These are phyloP conservation scores for Voacanga thouarsii DNA, from an alignment of 257 asterid genomes.

Conservation along the genomic window DNA sequence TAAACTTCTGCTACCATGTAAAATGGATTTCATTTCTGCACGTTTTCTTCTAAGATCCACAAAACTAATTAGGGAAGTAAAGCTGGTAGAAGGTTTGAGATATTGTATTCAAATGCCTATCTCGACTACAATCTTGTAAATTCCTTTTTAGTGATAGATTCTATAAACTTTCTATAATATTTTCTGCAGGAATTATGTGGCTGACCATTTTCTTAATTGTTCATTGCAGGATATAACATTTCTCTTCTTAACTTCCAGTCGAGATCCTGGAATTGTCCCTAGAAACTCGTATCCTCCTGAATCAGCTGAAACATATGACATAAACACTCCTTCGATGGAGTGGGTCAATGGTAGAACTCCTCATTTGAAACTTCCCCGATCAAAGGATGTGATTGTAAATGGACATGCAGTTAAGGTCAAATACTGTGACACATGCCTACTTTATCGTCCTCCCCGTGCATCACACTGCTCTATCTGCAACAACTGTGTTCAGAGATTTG, in stretches of 20 bases:
- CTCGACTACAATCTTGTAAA: not conserved
- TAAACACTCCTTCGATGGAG: constrained; percentile 75
- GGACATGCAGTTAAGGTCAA: constrained; percentile 73
- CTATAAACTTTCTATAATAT: not conserved
- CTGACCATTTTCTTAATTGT: constrained; percentile 6
- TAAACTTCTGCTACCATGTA: not conserved
- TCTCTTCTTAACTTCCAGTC: constrained; percentile 68
- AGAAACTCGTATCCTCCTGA: constrained; percentile 68
- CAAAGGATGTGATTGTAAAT: constrained; percentile 66
- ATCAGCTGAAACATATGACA: constrained; percentile 39
- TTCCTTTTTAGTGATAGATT: not conserved
- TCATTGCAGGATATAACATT: constrained; percentile 62
- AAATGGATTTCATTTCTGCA: not conserved
- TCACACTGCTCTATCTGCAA: constrained; percentile 97
- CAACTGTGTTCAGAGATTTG: constrained; percentile 86
- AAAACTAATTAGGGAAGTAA: not conserved
- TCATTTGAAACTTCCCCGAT: constrained; percentile 63
- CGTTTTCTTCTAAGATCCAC: not conserved
- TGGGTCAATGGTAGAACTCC: constrained; percentile 84
- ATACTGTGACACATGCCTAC: constrained; percentile 81
- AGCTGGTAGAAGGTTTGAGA: not conserved
- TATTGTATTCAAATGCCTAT: not conserved
- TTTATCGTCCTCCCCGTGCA: constrained; percentile 93
- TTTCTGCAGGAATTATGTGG: not conserved
- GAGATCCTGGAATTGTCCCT: constrained; percentile 86